Evolutionary conservation across 1,284 basidiomycete genomes (phyloP).

Genomic region (Tilletiaria anomala): DNA sequence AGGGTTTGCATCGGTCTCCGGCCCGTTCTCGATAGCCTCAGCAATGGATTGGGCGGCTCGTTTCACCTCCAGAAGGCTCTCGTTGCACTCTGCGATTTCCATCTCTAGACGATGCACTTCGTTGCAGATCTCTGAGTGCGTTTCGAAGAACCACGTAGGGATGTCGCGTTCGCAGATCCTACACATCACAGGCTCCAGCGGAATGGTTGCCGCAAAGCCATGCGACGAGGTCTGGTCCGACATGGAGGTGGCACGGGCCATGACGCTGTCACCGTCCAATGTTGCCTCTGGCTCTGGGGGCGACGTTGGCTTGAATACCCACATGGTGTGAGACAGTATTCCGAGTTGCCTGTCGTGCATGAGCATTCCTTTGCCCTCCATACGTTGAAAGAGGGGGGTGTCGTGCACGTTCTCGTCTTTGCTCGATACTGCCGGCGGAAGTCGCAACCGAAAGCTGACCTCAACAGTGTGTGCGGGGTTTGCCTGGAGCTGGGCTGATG

Average conservation of each 20-base stretch:
- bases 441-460: constrained; percentile 69
- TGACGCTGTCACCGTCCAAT: constrained; percentile 7
- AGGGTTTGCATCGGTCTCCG: constrained; percentile 6
- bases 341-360: constrained; percentile 81
- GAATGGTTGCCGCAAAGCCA: constrained; percentile 20
- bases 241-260: background rate
- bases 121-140: constrained; percentile 97
- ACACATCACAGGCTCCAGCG: constrained; percentile 70
- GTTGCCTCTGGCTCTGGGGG: constrained; percentile 25
- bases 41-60: constrained; percentile 47
- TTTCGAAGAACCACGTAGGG: constrained; percentile 98
- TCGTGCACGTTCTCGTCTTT: constrained; percentile 35
- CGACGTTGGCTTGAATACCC: constrained; percentile 78
- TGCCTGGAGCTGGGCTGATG: constrained; percentile 66
- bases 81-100: constrained; percentile 84
- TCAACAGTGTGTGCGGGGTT: constrained; percentile 92
- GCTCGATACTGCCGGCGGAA: constrained; percentile 35
- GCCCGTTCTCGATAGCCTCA: constrained; percentile 12
- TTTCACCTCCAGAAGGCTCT: constrained; percentile 70
- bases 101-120: constrained; percentile 93
- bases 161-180: constrained; percentile 95
- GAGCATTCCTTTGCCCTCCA: constrained; percentile 98
- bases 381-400: constrained; percentile 57
- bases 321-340: constrained; percentile 89
- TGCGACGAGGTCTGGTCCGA: constrained; percentile 9